Percentiles rank a stretch among this genome's conserved stretches.
Conservation (phyloP, 2,329 filamentous ascomycete species). For the Ceratocystis destructans region DNA sequence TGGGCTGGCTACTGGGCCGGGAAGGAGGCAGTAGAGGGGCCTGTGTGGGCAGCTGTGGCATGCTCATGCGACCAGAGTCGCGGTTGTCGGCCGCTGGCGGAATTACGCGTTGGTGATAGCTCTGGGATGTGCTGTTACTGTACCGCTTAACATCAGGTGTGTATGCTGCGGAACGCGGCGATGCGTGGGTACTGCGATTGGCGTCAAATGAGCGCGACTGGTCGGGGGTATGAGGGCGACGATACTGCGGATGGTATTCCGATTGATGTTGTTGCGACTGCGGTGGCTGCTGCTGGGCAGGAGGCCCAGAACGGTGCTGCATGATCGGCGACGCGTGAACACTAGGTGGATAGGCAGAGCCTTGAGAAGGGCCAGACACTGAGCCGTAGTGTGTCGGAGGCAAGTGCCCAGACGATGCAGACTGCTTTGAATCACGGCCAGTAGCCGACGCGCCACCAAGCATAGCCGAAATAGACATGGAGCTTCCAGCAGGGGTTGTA, state of each 20-base stretch:
- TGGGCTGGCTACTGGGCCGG: slow-evolving; percentile 39
- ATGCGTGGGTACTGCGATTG: slow-evolving; percentile 33
- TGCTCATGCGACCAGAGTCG: slow-evolving; percentile 26
- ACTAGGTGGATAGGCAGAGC: slow-evolving; percentile 34
- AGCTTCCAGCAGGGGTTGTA: slow-evolving; percentile 36
- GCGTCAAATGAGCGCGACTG: slow-evolving; percentile 43
- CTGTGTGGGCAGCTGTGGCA: slow-evolving; percentile 17
- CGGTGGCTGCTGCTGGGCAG: neutral
- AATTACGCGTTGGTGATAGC: slow-evolving; percentile 38
- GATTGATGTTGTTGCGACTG: slow-evolving; percentile 23
- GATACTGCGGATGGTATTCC: slow-evolving; percentile 45
- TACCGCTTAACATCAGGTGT: slow-evolving; percentile 47
- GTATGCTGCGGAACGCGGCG: slow-evolving; percentile 35
- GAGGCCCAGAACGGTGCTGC: slow-evolving; percentile 26
- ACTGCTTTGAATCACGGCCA: slow-evolving; percentile 32
- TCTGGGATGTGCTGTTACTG: slow-evolving; percentile 38
- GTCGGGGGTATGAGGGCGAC: slow-evolving; percentile 62
- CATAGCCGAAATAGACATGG: slow-evolving; percentile 51
- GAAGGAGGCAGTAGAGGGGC: slow-evolving; percentile 31
- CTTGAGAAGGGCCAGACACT: slow-evolving; percentile 30
- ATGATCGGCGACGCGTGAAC: slow-evolving; percentile 44
- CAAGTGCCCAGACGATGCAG: slow-evolving; percentile 25
- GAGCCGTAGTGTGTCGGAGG: slow-evolving; percentile 32
- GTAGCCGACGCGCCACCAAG: slow-evolving; percentile 28
- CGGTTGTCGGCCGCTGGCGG: slow-evolving; percentile 32